Evolutionary conservation across 2,329 filamentous ascomycete genomes (phyloP), one percentile per base, ranked within the genome.

Genomic region (Eutypella sp.): DNA sequence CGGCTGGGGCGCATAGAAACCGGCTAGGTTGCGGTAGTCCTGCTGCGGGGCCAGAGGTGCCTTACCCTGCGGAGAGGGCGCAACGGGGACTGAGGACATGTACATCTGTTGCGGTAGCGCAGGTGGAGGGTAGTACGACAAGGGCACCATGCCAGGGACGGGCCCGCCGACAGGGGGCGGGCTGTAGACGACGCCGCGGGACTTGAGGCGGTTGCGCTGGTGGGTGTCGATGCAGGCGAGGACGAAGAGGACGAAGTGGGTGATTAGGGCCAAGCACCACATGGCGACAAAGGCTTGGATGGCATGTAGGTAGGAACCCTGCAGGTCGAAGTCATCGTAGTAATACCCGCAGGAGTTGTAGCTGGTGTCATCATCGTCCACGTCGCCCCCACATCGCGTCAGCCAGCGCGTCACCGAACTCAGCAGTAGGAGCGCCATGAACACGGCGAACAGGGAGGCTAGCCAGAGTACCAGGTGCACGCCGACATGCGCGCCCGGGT

Each of bases 191-290:
- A 57, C 24, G 9, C 55, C 53, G 1, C 53, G 45, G 13, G 53
- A 46, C 44, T 45, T 56, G 29, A 57, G 15, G 10, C 40, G 9
- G 42, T 63, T 63, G 19, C 59, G 59, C 45, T 51, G 58, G 37
- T 61, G 54, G 8, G 60, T 61, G 25, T 63, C 60, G 49, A 62
- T 55, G 48, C 60, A 63, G 15, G 59, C 60, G 20, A 61, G 29
- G 10, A 62, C 82, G 67, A 90, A 92, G 5, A 93, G 97, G 37
- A 81, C 76, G 53, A 96, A 80, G 59, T 96, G 93, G 27, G 91
- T 76, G 46, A 96, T 72, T 56, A 89, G 79, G 1, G 90, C 87
- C 34, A 85, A 69, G 20, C 81, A 85, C 27, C 89, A 80, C 58
- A 97, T 86, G 4, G 84, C 79, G 54, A 96, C 74, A 23, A 96